Evolutionary conservation across 2,329 filamentous ascomycete species (phyloP).

Genomic region (Juglanconis sp.): DNA sequence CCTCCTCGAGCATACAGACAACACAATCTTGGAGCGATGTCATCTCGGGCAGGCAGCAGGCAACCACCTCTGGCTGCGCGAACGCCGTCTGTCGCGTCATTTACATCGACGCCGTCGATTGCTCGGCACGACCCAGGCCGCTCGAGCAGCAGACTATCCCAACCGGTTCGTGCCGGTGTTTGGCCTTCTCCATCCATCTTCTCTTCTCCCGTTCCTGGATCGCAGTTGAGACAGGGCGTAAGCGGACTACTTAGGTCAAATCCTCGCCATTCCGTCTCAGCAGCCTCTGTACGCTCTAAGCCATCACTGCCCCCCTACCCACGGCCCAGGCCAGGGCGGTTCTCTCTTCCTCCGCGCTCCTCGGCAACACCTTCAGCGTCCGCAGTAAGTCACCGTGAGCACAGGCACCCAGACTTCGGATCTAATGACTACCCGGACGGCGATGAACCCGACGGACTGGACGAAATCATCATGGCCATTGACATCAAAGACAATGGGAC

Average conservation of each 20-base stretch:
- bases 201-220: slow-evolving; percentile 1
- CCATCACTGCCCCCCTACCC: slow-evolving; percentile 9
- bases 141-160: slow-evolving; percentile 1
- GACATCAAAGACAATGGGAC: slow-evolving; percentile 68
- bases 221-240: background rate
- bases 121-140: background rate
- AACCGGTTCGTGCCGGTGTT: background rate
- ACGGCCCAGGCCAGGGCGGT: background rate
- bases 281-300: slow-evolving; percentile 4
- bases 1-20: background rate
- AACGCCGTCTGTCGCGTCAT: slow-evolving; percentile 7
- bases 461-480: slow-evolving; percentile 77
- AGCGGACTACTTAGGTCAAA: background rate
- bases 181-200: slow-evolving; percentile 12
- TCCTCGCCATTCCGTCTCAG: background rate
- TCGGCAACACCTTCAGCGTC: background rate
- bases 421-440: slow-evolving; percentile 9
- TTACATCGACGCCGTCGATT: background rate
- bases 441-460: slow-evolving; percentile 34
- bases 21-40: background rate
- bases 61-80: slow-evolving; percentile 1
- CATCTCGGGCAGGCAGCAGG: background rate
- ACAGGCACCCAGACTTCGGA: background rate
- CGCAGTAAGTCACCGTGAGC: background rate
- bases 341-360: background rate